A percentile compares a stretch with the other conserved stretches of the same genome.
phyloP scores from a whole-genome alignment of 768 basidiomycete species.

The Tylopilus subfusipes region DNA sequence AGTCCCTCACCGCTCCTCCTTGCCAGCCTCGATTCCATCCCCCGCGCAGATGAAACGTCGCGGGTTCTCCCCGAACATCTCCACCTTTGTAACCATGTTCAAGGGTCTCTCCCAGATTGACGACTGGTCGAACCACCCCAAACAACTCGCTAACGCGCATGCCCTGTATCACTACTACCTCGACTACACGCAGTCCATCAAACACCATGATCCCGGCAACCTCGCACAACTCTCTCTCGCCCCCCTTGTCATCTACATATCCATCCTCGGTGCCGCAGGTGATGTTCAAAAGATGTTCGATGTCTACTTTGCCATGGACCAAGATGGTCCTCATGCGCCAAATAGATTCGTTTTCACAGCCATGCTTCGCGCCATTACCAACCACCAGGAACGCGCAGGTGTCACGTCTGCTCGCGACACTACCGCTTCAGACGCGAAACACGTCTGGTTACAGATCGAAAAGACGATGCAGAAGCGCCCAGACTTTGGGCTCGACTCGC shows the following conservation, averaged over 20 bases:
- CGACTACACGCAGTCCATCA: conserved; percentile 47
- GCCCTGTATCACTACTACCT: conserved; percentile 58
- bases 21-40: background rate
- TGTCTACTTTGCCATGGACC: conserved; percentile 64
- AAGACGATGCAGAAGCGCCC: conserved; percentile 47
- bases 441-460: conserved; percentile 66
- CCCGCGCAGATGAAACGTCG: conserved; percentile 75
- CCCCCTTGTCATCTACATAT: conserved; percentile 61
- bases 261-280: conserved; percentile 58
- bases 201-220: conserved; percentile 44
- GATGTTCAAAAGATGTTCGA: conserved; percentile 69
- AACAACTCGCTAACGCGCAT: conserved; percentile 61
- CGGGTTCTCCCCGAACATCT: conserved; percentile 62
- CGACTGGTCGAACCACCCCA: conserved; percentile 54
- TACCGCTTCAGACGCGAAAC: conserved; percentile 58
- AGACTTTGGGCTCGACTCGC: conserved; percentile 50
- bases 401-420: conserved; percentile 35
- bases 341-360: conserved; percentile 59
- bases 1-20: conserved; percentile 22
- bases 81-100: conserved; percentile 71
- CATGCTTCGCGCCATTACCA: conserved; percentile 53
- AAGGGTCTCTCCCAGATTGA: conserved; percentile 58
- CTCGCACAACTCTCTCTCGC: conserved; percentile 42
- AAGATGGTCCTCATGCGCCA: conserved; percentile 60
- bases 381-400: conserved; percentile 16